Conservation (phyloP, 257 asterid genomes). For the Coffea canephora region DNA sequence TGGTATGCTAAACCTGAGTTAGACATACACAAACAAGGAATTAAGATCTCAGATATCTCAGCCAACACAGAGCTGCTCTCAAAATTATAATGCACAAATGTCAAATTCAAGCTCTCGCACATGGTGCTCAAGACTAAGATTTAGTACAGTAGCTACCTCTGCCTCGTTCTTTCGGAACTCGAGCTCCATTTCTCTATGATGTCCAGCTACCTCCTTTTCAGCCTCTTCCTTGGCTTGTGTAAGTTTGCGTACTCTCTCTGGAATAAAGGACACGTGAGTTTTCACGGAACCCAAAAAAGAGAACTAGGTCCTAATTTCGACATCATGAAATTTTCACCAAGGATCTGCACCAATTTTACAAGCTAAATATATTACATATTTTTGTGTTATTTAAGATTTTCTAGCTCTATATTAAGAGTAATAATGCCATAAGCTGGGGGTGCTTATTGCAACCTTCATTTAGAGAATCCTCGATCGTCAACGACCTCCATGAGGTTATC, state of each 20-base stretch:
- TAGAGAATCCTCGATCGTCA: too few species aligned
- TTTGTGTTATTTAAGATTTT: neutral
- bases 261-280: neutral
- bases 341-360: neutral
- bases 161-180: slow-evolving; percentile 16
- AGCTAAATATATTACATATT: neutral
- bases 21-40: neutral
- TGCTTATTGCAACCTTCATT: too few species aligned
- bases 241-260: slow-evolving; percentile 17
- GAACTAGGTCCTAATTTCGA: neutral
- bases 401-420: neutral
- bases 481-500: neutral
- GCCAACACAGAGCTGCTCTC: neutral
- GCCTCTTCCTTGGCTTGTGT: slow-evolving; percentile 21
- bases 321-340: neutral
- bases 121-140: neutral
- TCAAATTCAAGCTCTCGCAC: neutral
- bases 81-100: neutral
- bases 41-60: neutral
- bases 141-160: slow-evolving; percentile 7
- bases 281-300: neutral
- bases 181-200: slow-evolving; percentile 16
- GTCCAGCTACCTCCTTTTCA: slow-evolving; percentile 18
- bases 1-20: neutral
- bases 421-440: neutral